These are phyloP conservation scores for Fraxinus cuspidata DNA, from an alignment of 257 asterid genomes.

Conservation along the genomic window DNA sequence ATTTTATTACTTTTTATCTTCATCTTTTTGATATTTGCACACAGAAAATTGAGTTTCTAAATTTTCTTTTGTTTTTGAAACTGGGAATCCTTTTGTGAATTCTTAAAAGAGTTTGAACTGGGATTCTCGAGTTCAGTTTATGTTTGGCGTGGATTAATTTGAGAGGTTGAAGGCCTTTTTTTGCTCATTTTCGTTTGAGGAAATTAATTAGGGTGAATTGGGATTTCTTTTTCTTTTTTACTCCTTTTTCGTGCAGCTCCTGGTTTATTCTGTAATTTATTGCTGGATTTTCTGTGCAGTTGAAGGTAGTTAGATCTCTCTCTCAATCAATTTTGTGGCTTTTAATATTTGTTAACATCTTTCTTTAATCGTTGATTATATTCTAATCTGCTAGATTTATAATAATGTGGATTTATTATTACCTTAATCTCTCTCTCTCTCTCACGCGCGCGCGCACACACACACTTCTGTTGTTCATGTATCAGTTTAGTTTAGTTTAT, in stretches of 20 bases:
- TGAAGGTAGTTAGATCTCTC: slow-evolving; percentile 10
- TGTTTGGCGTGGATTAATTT: neutral
- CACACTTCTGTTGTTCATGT: slow-evolving; percentile 1
- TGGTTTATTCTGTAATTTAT: slow-evolving; percentile 15
- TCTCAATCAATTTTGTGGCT: neutral
- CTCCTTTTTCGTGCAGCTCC: neutral
- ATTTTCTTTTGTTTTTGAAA: slow-evolving; percentile 15
- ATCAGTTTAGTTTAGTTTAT: neutral
- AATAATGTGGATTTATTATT: slow-evolving; percentile 4
- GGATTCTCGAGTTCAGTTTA: slow-evolving; percentile 4
- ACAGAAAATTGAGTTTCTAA: slow-evolving; percentile 22
- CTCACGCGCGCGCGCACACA: slow-evolving; percentile 9
- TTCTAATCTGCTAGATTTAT: slow-evolving; percentile 14
- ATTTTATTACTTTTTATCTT: neutral
- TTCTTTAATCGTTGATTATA: slow-evolving; percentile 16
- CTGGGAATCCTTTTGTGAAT: slow-evolving; percentile 3
- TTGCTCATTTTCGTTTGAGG: slow-evolving; percentile 1
- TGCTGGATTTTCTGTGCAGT: slow-evolving; percentile 17
- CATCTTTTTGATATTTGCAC: neutral
- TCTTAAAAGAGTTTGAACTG: neutral
- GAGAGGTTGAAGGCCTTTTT: slow-evolving; percentile 12
- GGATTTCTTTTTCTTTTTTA: slow-evolving; percentile 1
- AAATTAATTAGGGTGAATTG: slow-evolving; percentile 17
- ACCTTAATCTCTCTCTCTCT: neutral
- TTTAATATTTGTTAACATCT: slow-evolving; percentile 11